phyloP scores from a whole-genome alignment of 805 yeast species.

The Jamesozyma spencerorum region DNA sequence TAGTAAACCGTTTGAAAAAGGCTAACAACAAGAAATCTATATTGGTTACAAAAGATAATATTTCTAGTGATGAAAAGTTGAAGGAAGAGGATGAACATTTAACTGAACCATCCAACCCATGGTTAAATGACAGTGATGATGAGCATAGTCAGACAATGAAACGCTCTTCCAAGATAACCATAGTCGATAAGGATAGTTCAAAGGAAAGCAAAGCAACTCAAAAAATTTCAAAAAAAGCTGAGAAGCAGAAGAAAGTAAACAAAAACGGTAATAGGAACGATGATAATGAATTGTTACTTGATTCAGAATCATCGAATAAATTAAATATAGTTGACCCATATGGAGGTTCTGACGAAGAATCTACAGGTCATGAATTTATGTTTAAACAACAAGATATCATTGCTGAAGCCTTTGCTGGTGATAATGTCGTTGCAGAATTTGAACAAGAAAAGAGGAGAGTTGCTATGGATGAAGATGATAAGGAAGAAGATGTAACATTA shows the following conservation, averaged over 20 bases:
- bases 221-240: slow-evolving; percentile 33
- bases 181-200: slow-evolving; percentile 44
- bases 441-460: slow-evolving; percentile 62
- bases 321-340: slow-evolving; percentile 44
- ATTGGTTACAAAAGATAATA: slow-evolving; percentile 5
- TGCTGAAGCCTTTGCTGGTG: slow-evolving; percentile 93
- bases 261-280: slow-evolving; percentile 29
- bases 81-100: slow-evolving; percentile 1
- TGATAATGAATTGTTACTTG: slow-evolving; percentile 32
- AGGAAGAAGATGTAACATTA: slow-evolving; percentile 72
- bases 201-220: slow-evolving; percentile 40
- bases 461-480: slow-evolving; percentile 71
- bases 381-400: slow-evolving; percentile 77
- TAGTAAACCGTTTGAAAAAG: slow-evolving; percentile 34
- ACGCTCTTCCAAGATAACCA: slow-evolving; percentile 38
- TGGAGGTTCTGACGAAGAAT: slow-evolving; percentile 39
- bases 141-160: slow-evolving; percentile 19
- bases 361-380: slow-evolving; percentile 36
- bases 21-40: slow-evolving; percentile 6
- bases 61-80: slow-evolving; percentile 5
- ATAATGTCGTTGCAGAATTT: slow-evolving; percentile 77
- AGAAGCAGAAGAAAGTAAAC: slow-evolving; percentile 8
- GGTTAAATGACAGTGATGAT: slow-evolving; percentile 35
- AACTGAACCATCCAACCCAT: slow-evolving; percentile 37
- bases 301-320: slow-evolving; percentile 39